phyloP scores from a whole-genome alignment of 495 filamentous ascomycete genomes.

The Penicillium mononematosum region DNA sequence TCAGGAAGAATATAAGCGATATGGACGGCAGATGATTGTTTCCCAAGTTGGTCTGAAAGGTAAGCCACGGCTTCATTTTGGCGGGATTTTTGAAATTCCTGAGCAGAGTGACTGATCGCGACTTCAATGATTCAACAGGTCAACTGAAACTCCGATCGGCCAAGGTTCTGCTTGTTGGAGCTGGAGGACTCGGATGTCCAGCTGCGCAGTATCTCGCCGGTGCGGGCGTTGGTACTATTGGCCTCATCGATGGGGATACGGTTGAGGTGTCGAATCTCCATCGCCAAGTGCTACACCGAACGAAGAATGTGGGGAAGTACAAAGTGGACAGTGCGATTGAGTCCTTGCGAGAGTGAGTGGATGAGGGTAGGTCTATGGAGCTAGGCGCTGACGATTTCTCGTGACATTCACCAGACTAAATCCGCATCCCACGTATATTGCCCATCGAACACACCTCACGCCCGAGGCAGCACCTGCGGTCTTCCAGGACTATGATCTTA shows the following conservation, averaged over 20 bases:
- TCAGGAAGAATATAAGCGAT: slow-evolving; percentile 72
- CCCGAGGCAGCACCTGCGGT: slow-evolving; percentile 62
- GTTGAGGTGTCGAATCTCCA: slow-evolving; percentile 92
- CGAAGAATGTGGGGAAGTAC: slow-evolving; percentile 63
- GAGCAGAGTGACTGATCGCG: slow-evolving; percentile 4
- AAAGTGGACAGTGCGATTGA: slow-evolving; percentile 81
- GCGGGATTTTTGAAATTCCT: neutral
- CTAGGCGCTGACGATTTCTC: slow-evolving; percentile 1
- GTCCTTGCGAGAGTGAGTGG: slow-evolving; percentile 59
- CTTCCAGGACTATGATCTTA: slow-evolving; percentile 69
- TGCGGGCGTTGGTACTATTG: slow-evolving; percentile 80
- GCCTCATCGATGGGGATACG: slow-evolving; percentile 80
- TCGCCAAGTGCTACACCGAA: slow-evolving; percentile 81
- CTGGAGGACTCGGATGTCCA: slow-evolving; percentile 88
- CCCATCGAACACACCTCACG: slow-evolving; percentile 60
- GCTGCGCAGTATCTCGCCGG: slow-evolving; percentile 87
- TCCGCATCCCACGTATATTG: slow-evolving; percentile 59
- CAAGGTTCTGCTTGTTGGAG: slow-evolving; percentile 81
- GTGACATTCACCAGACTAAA: slow-evolving; percentile 54
- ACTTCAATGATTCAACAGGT: slow-evolving; percentile 45
- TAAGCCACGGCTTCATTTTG: slow-evolving; percentile 25
- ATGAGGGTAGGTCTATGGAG: neutral
- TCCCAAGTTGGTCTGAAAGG: slow-evolving; percentile 79
- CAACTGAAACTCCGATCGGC: slow-evolving; percentile 74
- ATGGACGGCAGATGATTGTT: slow-evolving; percentile 91